Conservation (phyloP, 345 rosid genomes). For the Salix udensis region DNA sequence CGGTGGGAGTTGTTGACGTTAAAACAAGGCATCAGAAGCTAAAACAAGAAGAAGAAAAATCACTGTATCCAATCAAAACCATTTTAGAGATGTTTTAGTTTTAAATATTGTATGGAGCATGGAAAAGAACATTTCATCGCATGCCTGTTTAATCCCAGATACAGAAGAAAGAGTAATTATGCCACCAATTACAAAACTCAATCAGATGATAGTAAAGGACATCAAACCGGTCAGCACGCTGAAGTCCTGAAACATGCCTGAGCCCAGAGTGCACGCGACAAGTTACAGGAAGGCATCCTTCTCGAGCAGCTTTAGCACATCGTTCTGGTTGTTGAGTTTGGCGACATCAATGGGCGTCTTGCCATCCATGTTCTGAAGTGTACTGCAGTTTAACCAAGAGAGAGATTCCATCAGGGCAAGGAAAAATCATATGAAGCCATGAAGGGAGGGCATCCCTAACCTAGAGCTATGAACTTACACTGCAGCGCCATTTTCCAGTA, state of each 20-base stretch:
- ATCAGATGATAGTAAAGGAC: background rate
- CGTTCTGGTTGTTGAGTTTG: slow-evolving; percentile 89
- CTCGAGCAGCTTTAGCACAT: slow-evolving; percentile 87
- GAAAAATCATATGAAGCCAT: background rate
- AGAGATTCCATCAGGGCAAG: background rate
- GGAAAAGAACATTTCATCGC: background rate
- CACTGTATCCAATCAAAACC: too few species aligned
- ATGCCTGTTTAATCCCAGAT: slow-evolving; percentile 5
- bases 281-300: slow-evolving; percentile 84
- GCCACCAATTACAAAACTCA: background rate
- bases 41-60: too few species aligned
- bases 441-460: background rate
- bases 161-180: background rate
- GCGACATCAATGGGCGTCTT: slow-evolving; percentile 98
- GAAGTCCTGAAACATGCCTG: background rate
- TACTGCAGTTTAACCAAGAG: slow-evolving; percentile 38
- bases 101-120: background rate
- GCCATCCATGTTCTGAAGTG: slow-evolving; percentile 92
- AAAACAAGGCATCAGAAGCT: too few species aligned
- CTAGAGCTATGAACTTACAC: slow-evolving; percentile 58
- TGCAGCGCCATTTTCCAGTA: slow-evolving; percentile 88
- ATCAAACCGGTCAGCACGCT: background rate
- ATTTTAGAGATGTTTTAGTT: too few species aligned
- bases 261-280: background rate
- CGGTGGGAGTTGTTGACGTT: too few species aligned